Percentiles rank a stretch among this genome's conserved stretches.
These are phyloP conservation scores for Bryum argenteum DNA, from an alignment of 225 moss, liverwort and hornwort genomes.

Conservation along the genomic window DNA sequence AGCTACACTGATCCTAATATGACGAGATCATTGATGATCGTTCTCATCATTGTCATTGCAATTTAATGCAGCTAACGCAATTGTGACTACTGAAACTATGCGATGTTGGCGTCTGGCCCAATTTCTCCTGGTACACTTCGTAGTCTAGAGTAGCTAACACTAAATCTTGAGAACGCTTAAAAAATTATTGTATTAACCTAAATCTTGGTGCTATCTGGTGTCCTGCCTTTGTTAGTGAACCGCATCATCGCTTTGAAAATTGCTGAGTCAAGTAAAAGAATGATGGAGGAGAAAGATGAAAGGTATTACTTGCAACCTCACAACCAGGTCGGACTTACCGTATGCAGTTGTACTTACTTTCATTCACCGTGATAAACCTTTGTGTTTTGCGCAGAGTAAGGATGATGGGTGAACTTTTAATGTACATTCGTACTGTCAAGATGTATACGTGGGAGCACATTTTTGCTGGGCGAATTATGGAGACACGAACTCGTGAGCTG, in stretches of 20 bases:
- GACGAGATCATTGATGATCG: constrained; percentile 5
- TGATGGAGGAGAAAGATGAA: constrained; percentile 99
- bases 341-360: constrained; percentile 7
- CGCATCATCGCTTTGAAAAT: constrained; percentile 82
- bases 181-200: not conserved
- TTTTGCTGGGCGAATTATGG: constrained; percentile 72
- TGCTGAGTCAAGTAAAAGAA: constrained; percentile 69
- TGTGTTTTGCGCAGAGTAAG: constrained; percentile 62
- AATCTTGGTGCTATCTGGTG: constrained; percentile 30
- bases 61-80: not conserved
- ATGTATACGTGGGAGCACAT: constrained; percentile 93
- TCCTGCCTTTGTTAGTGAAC: constrained; percentile 56
- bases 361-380: constrained; percentile 4
- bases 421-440: constrained; percentile 82
- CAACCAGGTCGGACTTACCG: not conserved
- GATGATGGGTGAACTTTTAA: constrained; percentile 84
- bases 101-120: not conserved
- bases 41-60: constrained; percentile 1
- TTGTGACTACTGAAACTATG: not conserved
- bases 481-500: constrained; percentile 78
- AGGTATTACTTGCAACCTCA: constrained; percentile 49
- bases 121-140: constrained; percentile 6
- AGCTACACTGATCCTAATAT: not conserved
- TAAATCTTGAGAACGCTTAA: too few relatives aligned
- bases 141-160: not conserved